These are phyloP conservation scores for Akebia trifoliata DNA, from an alignment of 164 flowering plant species.

Conservation along the genomic window DNA sequence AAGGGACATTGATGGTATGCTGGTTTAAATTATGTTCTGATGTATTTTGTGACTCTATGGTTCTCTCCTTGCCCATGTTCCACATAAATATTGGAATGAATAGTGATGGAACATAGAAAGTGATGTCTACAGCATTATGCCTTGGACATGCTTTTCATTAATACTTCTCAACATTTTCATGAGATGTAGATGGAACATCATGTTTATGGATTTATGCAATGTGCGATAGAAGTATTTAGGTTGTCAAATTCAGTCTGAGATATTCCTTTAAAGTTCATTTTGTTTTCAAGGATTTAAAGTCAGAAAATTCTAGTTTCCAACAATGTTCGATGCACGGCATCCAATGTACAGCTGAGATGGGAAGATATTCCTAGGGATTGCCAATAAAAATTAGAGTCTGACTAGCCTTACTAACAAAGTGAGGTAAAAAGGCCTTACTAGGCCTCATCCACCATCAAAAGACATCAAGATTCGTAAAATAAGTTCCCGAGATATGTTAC, in stretches of 20 bases:
- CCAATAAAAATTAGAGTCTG: too few relatives aligned
- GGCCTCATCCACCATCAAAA: too few relatives aligned
- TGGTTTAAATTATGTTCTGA: neutral
- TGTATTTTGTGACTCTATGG: neutral
- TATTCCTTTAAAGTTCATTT: neutral
- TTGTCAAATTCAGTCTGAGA: neutral
- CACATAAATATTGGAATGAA: neutral
- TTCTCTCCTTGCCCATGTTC: slow-evolving; percentile 1
- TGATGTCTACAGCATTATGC: neutral
- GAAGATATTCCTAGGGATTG: too few relatives aligned
- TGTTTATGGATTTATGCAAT: neutral
- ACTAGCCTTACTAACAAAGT: too few relatives aligned
- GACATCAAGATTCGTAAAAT: too few relatives aligned
- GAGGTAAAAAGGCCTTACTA: too few relatives aligned
- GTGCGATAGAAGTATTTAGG: neutral
- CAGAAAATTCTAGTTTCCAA: neutral
- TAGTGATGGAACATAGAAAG: neutral
- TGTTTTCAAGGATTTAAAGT: neutral
- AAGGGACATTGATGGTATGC: slow-evolving; percentile 85
- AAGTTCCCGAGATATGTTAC: too few relatives aligned
- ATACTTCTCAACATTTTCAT: too few relatives aligned
- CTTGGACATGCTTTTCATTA: neutral
- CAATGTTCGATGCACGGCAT: too few relatives aligned
- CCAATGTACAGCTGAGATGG: too few relatives aligned
- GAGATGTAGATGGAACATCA: neutral